These are phyloP conservation scores for Sodiomyces alkalinus DNA, from an alignment of 2,329 filamentous ascomycete species.

Conservation along the genomic window DNA sequence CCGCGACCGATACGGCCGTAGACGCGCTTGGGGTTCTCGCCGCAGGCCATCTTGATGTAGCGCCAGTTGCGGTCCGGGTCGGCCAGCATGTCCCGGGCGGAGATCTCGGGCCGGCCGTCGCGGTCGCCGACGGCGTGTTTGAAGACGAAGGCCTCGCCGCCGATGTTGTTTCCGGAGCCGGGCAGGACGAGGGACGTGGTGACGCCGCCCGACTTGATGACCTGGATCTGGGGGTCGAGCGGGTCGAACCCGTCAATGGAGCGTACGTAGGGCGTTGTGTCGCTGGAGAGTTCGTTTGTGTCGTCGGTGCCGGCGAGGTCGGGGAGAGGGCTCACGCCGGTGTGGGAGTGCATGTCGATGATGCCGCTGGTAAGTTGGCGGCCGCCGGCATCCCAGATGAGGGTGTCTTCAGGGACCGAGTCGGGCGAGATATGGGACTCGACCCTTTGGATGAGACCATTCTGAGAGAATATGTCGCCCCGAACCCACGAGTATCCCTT, in stretches of 20 bases:
- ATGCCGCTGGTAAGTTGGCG: slow-evolving; percentile 50
- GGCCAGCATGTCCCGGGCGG: slow-evolving; percentile 47
- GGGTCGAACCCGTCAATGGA: slow-evolving; percentile 51
- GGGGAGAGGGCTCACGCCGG: slow-evolving; percentile 44
- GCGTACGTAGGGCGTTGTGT: slow-evolving; percentile 53
- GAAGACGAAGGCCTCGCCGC: slow-evolving; percentile 53
- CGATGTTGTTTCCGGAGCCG: slow-evolving; percentile 59
- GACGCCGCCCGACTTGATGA: slow-evolving; percentile 60
- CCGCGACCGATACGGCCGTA: slow-evolving; percentile 41
- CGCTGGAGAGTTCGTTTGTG: slow-evolving; percentile 45
- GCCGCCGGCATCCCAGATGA: slow-evolving; percentile 42
- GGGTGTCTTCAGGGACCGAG: slow-evolving; percentile 28
- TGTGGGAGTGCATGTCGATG: slow-evolving; percentile 58
- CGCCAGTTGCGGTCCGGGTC: slow-evolving; percentile 50
- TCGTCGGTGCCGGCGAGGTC: slow-evolving; percentile 38
- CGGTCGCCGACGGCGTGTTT: slow-evolving; percentile 49
- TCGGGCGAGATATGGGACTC: slow-evolving; percentile 23
- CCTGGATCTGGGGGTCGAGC: slow-evolving; percentile 47
- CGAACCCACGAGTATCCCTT: slow-evolving; percentile 44
- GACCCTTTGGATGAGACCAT: slow-evolving; percentile 45
- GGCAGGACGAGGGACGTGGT: slow-evolving; percentile 53
- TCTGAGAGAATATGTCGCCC: slow-evolving; percentile 45
- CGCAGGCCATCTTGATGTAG: slow-evolving; percentile 66
- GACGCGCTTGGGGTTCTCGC: slow-evolving; percentile 51
- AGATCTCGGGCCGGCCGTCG: slow-evolving; percentile 47